Conservation (phyloP, 2,329 filamentous ascomycete genomes). For the Didymella sp. region DNA sequence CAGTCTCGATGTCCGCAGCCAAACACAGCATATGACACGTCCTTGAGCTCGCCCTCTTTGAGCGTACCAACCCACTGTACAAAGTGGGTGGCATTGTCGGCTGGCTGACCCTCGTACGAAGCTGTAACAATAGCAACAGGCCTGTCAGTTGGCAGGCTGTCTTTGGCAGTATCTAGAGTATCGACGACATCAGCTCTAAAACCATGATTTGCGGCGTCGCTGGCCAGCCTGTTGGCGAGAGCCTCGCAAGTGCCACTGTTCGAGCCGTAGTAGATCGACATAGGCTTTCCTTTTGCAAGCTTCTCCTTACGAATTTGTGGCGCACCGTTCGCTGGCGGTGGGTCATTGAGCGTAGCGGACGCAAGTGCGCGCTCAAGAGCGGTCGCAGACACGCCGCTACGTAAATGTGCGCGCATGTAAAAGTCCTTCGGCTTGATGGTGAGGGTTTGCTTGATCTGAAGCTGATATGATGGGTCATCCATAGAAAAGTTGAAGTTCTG, state of each 20-base stretch:
- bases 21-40: slow-evolving; percentile 51
- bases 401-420: slow-evolving; percentile 47
- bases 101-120: slow-evolving; percentile 53
- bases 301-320: slow-evolving; percentile 22
- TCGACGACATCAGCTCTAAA: slow-evolving; percentile 46
- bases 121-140: slow-evolving; percentile 52
- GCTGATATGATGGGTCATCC: slow-evolving; percentile 54
- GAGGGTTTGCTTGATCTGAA: slow-evolving; percentile 54
- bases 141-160: slow-evolving; percentile 45
- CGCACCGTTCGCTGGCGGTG: slow-evolving; percentile 16
- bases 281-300: slow-evolving; percentile 36
- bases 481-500: slow-evolving; percentile 55
- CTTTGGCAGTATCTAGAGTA: slow-evolving; percentile 46
- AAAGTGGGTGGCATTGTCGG: slow-evolving; percentile 54
- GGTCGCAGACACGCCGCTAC: slow-evolving; percentile 43
- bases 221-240: slow-evolving; percentile 49
- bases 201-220: slow-evolving; percentile 47
- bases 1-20: slow-evolving; percentile 54
- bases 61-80: slow-evolving; percentile 49
- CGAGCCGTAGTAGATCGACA: slow-evolving; percentile 50
- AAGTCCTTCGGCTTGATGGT: slow-evolving; percentile 56
- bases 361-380: slow-evolving; percentile 39
- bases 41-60: slow-evolving; percentile 39
- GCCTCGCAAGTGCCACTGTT: slow-evolving; percentile 54
- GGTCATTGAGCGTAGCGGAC: slow-evolving; percentile 30